Evolutionary conservation across 208 protist genomes (phyloP), one percentile per base, ranked within the genome.

Genomic region (Leishmania aethiopica): DNA sequence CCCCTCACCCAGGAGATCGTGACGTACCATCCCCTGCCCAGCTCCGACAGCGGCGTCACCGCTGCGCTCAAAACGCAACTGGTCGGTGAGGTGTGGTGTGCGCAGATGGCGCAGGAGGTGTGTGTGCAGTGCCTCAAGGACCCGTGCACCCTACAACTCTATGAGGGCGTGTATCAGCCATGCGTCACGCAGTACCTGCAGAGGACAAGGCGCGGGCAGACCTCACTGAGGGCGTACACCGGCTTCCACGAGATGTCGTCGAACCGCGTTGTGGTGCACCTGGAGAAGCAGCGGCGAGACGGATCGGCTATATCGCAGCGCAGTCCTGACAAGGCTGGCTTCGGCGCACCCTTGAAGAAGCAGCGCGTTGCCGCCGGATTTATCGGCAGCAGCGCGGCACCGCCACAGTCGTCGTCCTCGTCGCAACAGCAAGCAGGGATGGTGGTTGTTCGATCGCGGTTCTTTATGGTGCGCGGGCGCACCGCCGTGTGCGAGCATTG

Each of bases 71-170:
- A 92, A 71, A 85, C 81, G 32, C 85, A 93, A 28, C 66, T 97
- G 67, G 80, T 97, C 0, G 94, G 94, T 6, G 75, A 80, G 8
- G 35, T 72, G 53, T 90, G 91, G 84, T 37, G 75, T 15, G 83
- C 81, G 59, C 86, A 92, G 8, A 77, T 88, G 17, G 91, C 92
- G 1, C 67, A 82, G 55, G 85, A 88, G 60, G 88, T 97, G 71
- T 97, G 94, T 55, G 90, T 80, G 66, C 88, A 92, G 72, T 93
- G 89, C 77, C 53, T 91, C 11, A 89, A 87, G 64, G 91, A 97
- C 78, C 94, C 94, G 0, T 77, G 71, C 62, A 94, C 94, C 64
- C 84, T 85, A 45, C 77, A 83, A 42, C 86, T 92, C 1, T 96
- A 96, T 77, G 32, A 66, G 28, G 91, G 91, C 15, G 70, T 19